These are phyloP conservation scores for Dendrobium huoshanense DNA, from an alignment of 106 monocot genomes.

Conservation along the genomic window DNA sequence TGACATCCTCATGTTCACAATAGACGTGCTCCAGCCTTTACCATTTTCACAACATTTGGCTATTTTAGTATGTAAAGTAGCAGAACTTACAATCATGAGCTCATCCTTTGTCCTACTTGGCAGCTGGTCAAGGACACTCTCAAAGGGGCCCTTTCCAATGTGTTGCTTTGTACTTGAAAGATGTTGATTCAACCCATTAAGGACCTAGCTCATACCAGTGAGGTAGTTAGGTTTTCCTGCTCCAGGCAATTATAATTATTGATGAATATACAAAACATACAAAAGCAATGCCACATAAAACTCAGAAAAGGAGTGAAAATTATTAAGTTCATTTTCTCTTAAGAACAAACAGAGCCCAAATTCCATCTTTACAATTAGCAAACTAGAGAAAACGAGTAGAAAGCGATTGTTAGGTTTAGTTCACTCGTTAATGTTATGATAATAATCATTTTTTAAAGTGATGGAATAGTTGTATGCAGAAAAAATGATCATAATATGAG, in stretches of 20 bases:
- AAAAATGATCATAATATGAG: not conserved
- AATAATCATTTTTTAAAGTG: not conserved
- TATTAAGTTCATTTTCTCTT: not conserved
- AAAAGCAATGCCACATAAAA: conserved; percentile 1
- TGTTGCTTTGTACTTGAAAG: conserved; percentile 84
- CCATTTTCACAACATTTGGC: not conserved
- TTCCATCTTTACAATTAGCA: not conserved
- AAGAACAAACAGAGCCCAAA: not conserved
- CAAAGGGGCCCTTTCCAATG: conserved; percentile 69
- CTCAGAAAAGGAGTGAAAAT: not conserved
- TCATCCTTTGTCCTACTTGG: conserved; percentile 70
- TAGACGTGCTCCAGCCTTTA: not conserved
- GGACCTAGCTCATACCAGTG: conserved; percentile 72
- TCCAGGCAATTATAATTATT: conserved; percentile 50
- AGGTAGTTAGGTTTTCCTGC: conserved; percentile 70
- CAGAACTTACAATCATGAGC: conserved; percentile 72
- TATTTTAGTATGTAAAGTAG: not conserved
- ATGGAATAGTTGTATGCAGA: not conserved
- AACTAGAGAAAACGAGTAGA: not conserved
- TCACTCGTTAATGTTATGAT: not conserved
- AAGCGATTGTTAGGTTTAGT: not conserved
- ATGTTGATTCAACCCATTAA: conserved; percentile 80
- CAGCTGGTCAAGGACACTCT: conserved; percentile 64
- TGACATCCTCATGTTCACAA: not conserved
- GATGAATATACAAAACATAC: conserved; percentile 20